A percentile compares a stretch with the other conserved stretches of the same genome.
Evolutionary conservation across 345 rosid species (phyloP).

Genomic region (Pugionium dolabratum): DNA sequence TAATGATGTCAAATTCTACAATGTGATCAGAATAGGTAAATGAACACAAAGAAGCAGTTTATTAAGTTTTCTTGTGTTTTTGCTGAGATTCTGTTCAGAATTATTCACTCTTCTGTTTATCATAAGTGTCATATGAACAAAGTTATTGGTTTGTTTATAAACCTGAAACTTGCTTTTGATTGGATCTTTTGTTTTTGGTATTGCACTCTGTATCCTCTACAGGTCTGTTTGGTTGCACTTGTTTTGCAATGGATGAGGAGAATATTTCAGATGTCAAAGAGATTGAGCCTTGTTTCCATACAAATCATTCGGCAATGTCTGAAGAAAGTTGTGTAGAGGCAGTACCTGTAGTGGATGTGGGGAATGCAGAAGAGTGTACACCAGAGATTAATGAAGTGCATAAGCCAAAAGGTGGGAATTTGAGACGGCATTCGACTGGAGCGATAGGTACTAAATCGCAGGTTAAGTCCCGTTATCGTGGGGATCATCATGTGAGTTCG

Average conservation of each 20-base stretch:
- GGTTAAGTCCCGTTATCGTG: constrained; percentile 64
- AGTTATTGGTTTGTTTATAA: constrained; percentile 10
- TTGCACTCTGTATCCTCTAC: constrained; percentile 8
- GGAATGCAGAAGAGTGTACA: constrained; percentile 23
- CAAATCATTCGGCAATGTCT: constrained; percentile 4
- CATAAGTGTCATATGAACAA: neutral
- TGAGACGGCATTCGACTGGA: constrained; percentile 56
- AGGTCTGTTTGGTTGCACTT: constrained; percentile 12
- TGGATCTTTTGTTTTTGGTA: neutral
- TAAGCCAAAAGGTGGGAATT: constrained; percentile 34
- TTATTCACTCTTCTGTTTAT: neutral
- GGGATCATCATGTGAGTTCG: constrained; percentile 53
- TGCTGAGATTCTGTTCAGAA: neutral
- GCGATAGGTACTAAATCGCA: constrained; percentile 35
- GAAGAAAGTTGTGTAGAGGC: constrained; percentile 7
- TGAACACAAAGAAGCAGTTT: neutral
- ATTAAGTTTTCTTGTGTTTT: neutral
- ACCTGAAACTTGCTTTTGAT: neutral
- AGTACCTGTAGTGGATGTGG: constrained; percentile 14
- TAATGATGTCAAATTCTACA: constrained; percentile 19
- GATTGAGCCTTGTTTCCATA: constrained; percentile 8
- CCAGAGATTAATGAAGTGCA: constrained; percentile 12
- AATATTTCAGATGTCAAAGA: constrained; percentile 16
- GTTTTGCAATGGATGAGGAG: constrained; percentile 40
- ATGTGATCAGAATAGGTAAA: constrained; percentile 20